Evolutionary conservation across 495 filamentous ascomycete species (phyloP).

Genomic region (Penicillium arizonense): DNA sequence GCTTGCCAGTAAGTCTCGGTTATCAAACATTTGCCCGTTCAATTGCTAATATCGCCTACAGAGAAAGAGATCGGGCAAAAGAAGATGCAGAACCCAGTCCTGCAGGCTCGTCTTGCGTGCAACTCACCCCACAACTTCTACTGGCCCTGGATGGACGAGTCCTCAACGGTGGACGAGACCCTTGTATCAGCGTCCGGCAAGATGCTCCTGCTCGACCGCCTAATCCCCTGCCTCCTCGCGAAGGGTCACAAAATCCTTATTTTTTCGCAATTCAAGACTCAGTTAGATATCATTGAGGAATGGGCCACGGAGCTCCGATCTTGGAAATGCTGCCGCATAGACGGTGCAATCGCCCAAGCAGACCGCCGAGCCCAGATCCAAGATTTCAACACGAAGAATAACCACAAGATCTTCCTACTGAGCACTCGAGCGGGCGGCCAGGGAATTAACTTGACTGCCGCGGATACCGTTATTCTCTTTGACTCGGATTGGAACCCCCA

Average conservation of each 20-base stretch:
- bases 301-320: conserved; percentile 70
- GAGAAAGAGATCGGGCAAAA: conserved; percentile 82
- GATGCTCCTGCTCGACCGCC: conserved; percentile 88
- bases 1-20: conserved; percentile 62
- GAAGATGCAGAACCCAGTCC: conserved; percentile 90
- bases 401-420: conserved; percentile 78
- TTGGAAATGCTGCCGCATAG: conserved; percentile 87
- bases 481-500: conserved; percentile 97
- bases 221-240: conserved; percentile 73
- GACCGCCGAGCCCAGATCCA: conserved; percentile 82
- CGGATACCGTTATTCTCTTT: conserved; percentile 73
- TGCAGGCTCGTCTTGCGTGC: conserved; percentile 90
- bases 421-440: conserved; percentile 91
- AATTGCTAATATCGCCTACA: conserved; percentile 26
- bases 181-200: conserved; percentile 87
- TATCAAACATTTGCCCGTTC: background rate
- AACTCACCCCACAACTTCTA: conserved; percentile 97
- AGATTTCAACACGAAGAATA: conserved; percentile 72
- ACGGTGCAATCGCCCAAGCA: conserved; percentile 78
- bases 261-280: conserved; percentile 94
- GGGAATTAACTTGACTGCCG: conserved; percentile 82
- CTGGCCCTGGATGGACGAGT: conserved; percentile 72
- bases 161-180: conserved; percentile 62
- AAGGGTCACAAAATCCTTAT: conserved; percentile 88
- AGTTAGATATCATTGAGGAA: conserved; percentile 86